phyloP scores from a whole-genome alignment of 495 filamentous ascomycete species.

The Haplographium delicatum region DNA sequence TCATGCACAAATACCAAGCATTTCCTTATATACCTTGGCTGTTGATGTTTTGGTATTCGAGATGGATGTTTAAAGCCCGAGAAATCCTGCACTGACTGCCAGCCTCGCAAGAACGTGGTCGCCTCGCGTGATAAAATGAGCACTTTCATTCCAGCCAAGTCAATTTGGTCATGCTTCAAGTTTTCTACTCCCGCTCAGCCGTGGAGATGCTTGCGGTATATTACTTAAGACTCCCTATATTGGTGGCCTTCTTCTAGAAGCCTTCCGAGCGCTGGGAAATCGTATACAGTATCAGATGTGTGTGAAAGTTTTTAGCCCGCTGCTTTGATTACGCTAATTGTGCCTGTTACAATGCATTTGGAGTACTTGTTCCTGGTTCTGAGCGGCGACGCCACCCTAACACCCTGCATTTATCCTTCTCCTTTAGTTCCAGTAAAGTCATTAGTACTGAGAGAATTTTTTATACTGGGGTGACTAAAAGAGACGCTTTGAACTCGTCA shows the following conservation, averaged over 20 bases:
- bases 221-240: conserved; percentile 8
- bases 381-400: too few species aligned
- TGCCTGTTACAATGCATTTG: conserved; percentile 1
- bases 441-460: too few species aligned
- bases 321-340: neutral
- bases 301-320: conserved; percentile 1
- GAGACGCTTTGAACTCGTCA: too few species aligned
- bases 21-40: conserved; percentile 7
- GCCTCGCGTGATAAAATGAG: conserved; percentile 11
- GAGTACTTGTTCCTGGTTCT: too few species aligned
- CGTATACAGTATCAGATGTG: neutral
- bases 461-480: neutral
- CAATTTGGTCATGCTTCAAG: conserved; percentile 5
- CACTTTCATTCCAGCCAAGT: conserved; percentile 3
- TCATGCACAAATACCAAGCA: neutral
- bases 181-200: conserved; percentile 14
- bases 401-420: neutral
- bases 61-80: neutral
- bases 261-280: conserved; percentile 1
- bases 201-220: conserved; percentile 9
- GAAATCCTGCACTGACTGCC: neutral
- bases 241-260: conserved; percentile 13
- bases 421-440: too few species aligned
- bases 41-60: neutral
- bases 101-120: conserved; percentile 15